A percentile compares a stretch with the other conserved stretches of the same genome.
phyloP scores from a whole-genome alignment of 305 asterid species.

The Nicotiana rustica region DNA sequence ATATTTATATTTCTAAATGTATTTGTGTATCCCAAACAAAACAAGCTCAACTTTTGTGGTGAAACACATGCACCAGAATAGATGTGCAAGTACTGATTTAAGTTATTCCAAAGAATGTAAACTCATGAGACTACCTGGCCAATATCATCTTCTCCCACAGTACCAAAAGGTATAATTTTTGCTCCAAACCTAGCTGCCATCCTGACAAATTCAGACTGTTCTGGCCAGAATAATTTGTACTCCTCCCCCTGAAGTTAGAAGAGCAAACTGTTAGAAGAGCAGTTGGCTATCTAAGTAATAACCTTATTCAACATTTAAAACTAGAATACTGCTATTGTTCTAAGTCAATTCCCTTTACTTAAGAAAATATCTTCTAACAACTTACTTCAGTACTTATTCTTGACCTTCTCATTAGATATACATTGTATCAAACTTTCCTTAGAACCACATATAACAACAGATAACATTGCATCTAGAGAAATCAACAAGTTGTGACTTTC shows the following conservation, averaged over 20 bases:
- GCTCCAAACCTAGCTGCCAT: constrained; percentile 94
- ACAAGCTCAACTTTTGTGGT: constrained; percentile 8
- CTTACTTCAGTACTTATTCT: neutral
- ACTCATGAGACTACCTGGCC: constrained; percentile 57
- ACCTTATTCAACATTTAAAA: constrained; percentile 10
- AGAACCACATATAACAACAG: neutral
- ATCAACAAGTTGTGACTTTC: constrained; percentile 25
- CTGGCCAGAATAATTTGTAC: constrained; percentile 90
- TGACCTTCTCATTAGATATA: constrained; percentile 6
- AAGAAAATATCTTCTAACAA: neutral
- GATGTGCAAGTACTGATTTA: neutral
- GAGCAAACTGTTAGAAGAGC: constrained; percentile 24
- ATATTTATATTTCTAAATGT: neutral
- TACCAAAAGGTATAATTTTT: constrained; percentile 83
- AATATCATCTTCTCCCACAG: constrained; percentile 86
- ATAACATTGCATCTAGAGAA: constrained; percentile 2
- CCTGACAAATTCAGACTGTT: constrained; percentile 82
- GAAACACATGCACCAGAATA: constrained; percentile 17
- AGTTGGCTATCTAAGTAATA: neutral
- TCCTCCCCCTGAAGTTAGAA: constrained; percentile 76
- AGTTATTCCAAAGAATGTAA: neutral
- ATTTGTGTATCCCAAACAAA: neutral
- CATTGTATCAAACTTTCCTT: constrained; percentile 10
- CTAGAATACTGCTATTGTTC: neutral
- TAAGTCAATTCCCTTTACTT: constrained; percentile 3